A percentile compares a stretch with the other conserved stretches of the same genome.
These are phyloP conservation scores for Botryotinia convoluta DNA, from an alignment of 2,329 filamentous ascomycete species.

Conservation along the genomic window DNA sequence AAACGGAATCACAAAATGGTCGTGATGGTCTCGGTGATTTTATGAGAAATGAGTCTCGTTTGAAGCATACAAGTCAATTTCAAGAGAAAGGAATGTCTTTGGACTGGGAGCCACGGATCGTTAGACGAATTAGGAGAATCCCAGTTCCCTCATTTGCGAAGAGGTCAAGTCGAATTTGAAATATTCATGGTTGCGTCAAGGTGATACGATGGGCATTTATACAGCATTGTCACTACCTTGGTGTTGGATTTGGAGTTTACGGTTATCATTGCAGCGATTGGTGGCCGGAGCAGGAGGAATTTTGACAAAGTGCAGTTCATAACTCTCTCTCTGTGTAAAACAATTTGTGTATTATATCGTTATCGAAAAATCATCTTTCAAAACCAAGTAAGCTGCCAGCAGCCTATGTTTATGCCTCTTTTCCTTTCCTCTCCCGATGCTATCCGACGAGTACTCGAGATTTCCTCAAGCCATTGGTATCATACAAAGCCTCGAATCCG, in stretches of 20 bases:
- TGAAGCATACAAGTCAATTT: neutral
- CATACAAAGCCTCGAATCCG: neutral
- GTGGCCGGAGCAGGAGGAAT: neutral
- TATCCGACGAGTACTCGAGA: neutral
- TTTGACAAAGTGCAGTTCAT: neutral
- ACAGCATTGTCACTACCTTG: constrained; percentile 8
- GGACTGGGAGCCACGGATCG: neutral
- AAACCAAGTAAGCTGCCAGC: neutral
- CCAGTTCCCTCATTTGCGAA: neutral
- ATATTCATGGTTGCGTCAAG: neutral
- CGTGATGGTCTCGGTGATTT: neutral
- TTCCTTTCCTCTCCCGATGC: neutral
- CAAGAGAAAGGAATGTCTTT: neutral
- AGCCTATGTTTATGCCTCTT: neutral
- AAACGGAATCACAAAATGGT: neutral
- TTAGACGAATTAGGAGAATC: neutral
- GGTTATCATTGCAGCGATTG: neutral
- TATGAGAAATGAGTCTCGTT: neutral
- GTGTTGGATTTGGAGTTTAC: neutral
- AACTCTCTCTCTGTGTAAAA: neutral
- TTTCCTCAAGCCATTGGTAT: neutral
- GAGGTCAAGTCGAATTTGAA: neutral
- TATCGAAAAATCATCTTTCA: neutral
- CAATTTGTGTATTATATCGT: neutral
- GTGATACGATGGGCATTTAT: neutral